Evolutionary conservation across 768 basidiomycete species (phyloP), one percentile per base, ranked within the genome.

Genomic region (Tulasnella sp.): DNA sequence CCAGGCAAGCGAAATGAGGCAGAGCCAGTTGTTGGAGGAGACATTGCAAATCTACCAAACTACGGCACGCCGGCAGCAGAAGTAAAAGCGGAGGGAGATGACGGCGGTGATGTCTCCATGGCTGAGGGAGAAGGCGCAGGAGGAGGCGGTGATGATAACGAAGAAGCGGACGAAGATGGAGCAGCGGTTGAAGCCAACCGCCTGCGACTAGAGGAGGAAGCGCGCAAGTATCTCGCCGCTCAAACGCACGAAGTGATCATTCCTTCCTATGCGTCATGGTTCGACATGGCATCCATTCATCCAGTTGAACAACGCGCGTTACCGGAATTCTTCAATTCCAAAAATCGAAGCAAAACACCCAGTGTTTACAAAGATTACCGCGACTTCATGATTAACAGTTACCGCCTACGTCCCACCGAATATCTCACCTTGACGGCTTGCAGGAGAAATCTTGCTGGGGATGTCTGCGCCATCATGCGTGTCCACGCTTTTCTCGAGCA

Each of bases 341-440:
- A 96, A 77, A 98, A 99, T 86, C 88, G 97, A 79, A 94, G 93
- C 82, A 99, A 99, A 87, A 98, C 97, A 1, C 97, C 98, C 0
- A 89, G 94, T 28, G 96, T 98, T 82, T 99, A 99, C 89, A 99
- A 99, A 86, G 97, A 99, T 85, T 99, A 99, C 84, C 92, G 98
- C 81, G 97, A 99, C 89, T 99, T 99, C 83, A 99, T 99, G 97
- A 92, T 99, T 86, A 98, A 99, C 87, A 96, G 98, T 1, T 99
- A 98, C 86, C 90, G 98, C 76, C 89, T 99, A 54, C 90, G 98
- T 76, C 98, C 98, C 1, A 90, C 90, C 34, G 98, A 99, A 85
- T 99, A 99, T 84, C 90, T 99, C 80, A 99, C 98, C 24, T 95
- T 99, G 80, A 99, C 98, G 1, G 97, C 97, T 1, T 99, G 98